Evolutionary conservation across 768 basidiomycete genomes (phyloP).

Genomic region (Russula sp.): DNA sequence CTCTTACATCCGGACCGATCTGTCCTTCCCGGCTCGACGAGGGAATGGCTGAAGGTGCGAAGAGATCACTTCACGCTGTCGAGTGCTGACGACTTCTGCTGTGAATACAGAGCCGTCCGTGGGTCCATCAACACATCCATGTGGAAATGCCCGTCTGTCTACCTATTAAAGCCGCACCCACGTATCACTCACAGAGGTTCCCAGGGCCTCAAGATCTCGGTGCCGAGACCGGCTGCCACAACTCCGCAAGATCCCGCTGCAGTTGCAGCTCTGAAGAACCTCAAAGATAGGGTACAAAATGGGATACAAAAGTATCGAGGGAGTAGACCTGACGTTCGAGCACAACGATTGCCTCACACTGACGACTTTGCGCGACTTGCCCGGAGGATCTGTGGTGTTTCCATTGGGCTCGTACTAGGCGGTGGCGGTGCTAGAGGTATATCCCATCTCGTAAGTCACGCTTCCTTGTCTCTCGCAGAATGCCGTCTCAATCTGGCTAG

Average conservation of each 20-base stretch:
- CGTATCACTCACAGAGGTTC: conserved; percentile 7
- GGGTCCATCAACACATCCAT: conserved; percentile 95
- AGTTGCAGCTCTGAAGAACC: conserved; percentile 79
- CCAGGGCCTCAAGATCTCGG: conserved; percentile 65
- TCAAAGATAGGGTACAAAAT: conserved; percentile 89
- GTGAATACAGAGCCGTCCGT: conserved; percentile 71
- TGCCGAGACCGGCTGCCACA: conserved; percentile 48
- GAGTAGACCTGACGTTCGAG: conserved; percentile 50
- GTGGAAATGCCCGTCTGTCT: conserved; percentile 74
- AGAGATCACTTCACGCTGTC: not conserved
- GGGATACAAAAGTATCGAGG: conserved; percentile 86
- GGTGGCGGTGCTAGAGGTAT: conserved; percentile 97
- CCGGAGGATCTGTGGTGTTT: conserved; percentile 84
- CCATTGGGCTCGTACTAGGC: conserved; percentile 90
- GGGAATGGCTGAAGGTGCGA: conserved; percentile 88
- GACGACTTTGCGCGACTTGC: conserved; percentile 93
- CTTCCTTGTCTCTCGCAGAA: conserved; percentile 34
- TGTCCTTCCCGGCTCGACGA: conserved; percentile 84
- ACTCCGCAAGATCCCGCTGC: conserved; percentile 80
- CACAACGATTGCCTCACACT: conserved; percentile 71
- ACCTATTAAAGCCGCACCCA: too few species aligned
- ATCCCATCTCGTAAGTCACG: conserved; percentile 50
- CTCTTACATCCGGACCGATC: conserved; percentile 88
- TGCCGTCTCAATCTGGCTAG: conserved; percentile 35
- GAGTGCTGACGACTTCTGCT: not conserved